Evolutionary conservation across 2,329 filamentous ascomycete species (phyloP), one percentile per base, ranked within the genome.

Genomic region (Xylaria sp.): DNA sequence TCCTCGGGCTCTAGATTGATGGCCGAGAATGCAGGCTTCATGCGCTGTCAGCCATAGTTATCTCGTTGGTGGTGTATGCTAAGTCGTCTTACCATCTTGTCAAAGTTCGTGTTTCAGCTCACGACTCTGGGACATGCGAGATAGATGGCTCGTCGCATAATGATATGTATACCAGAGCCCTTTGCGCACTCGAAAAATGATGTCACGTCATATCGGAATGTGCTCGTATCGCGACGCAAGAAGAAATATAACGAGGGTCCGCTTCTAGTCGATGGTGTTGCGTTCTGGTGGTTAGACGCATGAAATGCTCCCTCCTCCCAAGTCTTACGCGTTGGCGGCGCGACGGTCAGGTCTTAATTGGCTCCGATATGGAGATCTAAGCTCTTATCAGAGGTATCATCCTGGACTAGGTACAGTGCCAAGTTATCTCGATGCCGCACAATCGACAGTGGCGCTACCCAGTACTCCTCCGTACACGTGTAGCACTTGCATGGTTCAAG

Each of bases 1-100:
- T 97, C 93, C 82, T 98, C 96, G 10, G 93, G 92, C 81, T 98
- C 94, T 82, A 98, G 89, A 79, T 99, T 99, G 80, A 98, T 90
- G 62, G 95, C 93, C 76, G 91, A 90, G 83, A 97, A 98, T 75
- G 89, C 86, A 73, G 88, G 86, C 88, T 89, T 69, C 28, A n/a
- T 46, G 20, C 23, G n/a, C 51, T 18, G 15, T 71, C 28, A 72
- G 70, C 28, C 33, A 54, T 13, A 23, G 39, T 25, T 20, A 20
- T 33, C 8, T 51, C 12, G 18, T 23, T 1, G 8, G 13, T 3
- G 13, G 12, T 33, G 12, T 43, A 43, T 1, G 12, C 18, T 31
- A 20, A 66, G 39, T 43, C 12, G 63, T 10, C 68, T 68, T 70
- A 36, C 71, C 71, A 72, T 72, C 20, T 51, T 72, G 61, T 67